Conservation (phyloP, 768 basidiomycete genomes). For the Boletus speciosus region DNA sequence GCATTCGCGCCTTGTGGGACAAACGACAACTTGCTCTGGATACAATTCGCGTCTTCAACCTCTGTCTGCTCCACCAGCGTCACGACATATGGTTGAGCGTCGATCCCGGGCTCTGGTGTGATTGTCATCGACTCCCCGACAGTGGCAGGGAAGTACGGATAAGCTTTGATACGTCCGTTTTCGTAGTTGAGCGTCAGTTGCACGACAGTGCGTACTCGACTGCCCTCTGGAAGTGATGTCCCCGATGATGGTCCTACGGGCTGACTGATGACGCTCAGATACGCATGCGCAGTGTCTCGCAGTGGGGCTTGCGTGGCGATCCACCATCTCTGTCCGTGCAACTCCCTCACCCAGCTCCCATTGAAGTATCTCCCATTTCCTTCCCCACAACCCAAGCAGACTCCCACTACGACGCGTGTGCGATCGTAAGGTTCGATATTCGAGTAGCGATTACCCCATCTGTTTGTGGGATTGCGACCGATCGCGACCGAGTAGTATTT, state of each 20-base stretch:
- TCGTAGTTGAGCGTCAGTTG: constrained; percentile 80
- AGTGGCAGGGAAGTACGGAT: constrained; percentile 66
- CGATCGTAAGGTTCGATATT: constrained; percentile 81
- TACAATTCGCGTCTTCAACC: constrained; percentile 56
- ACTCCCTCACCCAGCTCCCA: constrained; percentile 82
- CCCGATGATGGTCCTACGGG: constrained; percentile 37
- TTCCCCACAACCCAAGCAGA: constrained; percentile 19
- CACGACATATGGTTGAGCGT: constrained; percentile 48
- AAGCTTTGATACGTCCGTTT: constrained; percentile 65
- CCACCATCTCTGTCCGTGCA: constrained; percentile 72
- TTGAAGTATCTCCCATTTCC: constrained; percentile 63
- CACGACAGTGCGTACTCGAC: constrained; percentile 69
- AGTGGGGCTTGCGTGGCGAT: constrained; percentile 85
- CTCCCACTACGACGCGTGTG: constrained; percentile 60
- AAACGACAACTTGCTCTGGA: constrained; percentile 59
- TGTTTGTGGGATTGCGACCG: constrained; percentile 46
- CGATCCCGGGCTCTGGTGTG: constrained; percentile 42
- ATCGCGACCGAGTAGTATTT: constrained; percentile 55
- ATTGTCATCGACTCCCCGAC: constrained; percentile 52
- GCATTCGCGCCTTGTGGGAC: constrained; percentile 32
- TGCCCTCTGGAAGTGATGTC: constrained; percentile 27
- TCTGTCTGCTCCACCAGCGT: constrained; percentile 47
- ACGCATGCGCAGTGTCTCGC: constrained; percentile 64
- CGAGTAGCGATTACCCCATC: constrained; percentile 60
- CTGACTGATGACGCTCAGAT: constrained; percentile 66